These are phyloP conservation scores for Boletellus sp. DNA, from an alignment of 768 basidiomycete genomes.

Conservation along the genomic window DNA sequence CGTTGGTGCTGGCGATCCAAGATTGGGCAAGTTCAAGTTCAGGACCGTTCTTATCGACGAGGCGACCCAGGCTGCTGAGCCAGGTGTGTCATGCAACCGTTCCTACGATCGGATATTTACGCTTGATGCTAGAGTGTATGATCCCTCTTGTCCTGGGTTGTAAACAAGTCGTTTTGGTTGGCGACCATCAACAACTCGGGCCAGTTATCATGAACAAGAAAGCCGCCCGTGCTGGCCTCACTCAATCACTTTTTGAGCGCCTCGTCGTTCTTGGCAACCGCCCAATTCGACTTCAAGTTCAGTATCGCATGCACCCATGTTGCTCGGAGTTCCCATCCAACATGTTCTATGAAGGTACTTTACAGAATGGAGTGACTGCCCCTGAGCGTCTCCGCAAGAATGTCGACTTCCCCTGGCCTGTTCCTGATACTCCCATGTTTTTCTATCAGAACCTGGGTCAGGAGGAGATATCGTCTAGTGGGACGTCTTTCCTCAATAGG, in stretches of 20 bases:
- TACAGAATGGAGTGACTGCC: constrained; percentile 98
- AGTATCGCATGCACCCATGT: constrained; percentile 99
- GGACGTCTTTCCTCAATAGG: constrained; percentile 97
- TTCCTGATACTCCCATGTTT: constrained; percentile 97
- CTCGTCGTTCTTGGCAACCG: constrained; percentile 93
- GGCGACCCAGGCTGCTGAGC: constrained; percentile 97
- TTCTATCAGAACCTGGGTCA: constrained; percentile 99
- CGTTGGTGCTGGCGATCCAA: constrained; percentile 95
- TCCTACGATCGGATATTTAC: constrained; percentile 6
- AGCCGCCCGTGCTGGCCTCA: constrained; percentile 96
- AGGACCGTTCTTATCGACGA: constrained; percentile 98
- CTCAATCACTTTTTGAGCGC: constrained; percentile 96
- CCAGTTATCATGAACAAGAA: constrained; percentile 99
- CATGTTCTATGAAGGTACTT: constrained; percentile 99
- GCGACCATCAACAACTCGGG: constrained; percentile 94
- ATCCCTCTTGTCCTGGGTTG: constrained; percentile 97
- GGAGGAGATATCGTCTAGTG: constrained; percentile 97
- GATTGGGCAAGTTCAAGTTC: constrained; percentile 96
- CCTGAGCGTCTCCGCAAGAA: constrained; percentile 96
- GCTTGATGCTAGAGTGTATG: constrained; percentile 79
- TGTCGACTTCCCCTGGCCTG: constrained; percentile 99
- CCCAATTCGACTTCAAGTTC: constrained; percentile 97
- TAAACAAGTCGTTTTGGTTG: constrained; percentile 97
- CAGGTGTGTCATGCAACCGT: constrained; percentile 50
- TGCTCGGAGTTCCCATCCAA: constrained; percentile 99